Evolutionary conservation across 805 yeast genomes (phyloP).

Genomic region (Candida nemodendra): DNA sequence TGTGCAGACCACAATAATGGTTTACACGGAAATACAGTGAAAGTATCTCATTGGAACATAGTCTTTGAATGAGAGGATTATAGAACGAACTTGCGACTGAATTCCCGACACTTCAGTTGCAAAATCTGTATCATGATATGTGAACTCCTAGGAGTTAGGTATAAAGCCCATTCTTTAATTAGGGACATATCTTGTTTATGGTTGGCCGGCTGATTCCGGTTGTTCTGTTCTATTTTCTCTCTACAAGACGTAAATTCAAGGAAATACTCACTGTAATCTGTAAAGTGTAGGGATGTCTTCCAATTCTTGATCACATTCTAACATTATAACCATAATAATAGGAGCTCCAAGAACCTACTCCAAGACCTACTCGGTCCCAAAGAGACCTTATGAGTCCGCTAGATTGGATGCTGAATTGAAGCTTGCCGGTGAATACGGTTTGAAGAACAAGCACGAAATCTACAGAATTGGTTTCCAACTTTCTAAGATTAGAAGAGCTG

Average conservation of each 20-base stretch:
- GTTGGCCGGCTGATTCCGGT: not conserved
- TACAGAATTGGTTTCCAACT: constrained; percentile 99
- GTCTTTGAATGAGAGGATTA: constrained; percentile 8
- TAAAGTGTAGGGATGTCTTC: constrained; percentile 6
- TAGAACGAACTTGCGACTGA: constrained; percentile 48
- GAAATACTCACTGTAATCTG: constrained; percentile 14
- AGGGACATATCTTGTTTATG: constrained; percentile 1
- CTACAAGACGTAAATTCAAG: too few relatives aligned
- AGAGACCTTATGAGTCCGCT: constrained; percentile 98
- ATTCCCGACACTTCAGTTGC: constrained; percentile 87
- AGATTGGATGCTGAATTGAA: constrained; percentile 99
- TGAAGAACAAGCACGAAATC: constrained; percentile 99
- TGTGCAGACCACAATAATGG: too few relatives aligned
- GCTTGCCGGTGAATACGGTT: constrained; percentile 99
- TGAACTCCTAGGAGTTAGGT: too few relatives aligned
- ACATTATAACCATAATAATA: constrained; percentile 28
- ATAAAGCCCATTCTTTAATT: too few relatives aligned
- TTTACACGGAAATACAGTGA: constrained; percentile 1
- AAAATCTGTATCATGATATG: constrained; percentile 26
- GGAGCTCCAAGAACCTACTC: constrained; percentile 99
- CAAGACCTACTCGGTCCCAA: constrained; percentile 99
- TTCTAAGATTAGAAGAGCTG: constrained; percentile 99
- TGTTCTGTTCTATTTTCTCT: constrained; percentile 4
- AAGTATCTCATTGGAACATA: constrained; percentile 10
- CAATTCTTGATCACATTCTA: too few relatives aligned